Base-by-base conservation (phyloP, 441 rosid species). In the Erysimum cheiri region DNA sequence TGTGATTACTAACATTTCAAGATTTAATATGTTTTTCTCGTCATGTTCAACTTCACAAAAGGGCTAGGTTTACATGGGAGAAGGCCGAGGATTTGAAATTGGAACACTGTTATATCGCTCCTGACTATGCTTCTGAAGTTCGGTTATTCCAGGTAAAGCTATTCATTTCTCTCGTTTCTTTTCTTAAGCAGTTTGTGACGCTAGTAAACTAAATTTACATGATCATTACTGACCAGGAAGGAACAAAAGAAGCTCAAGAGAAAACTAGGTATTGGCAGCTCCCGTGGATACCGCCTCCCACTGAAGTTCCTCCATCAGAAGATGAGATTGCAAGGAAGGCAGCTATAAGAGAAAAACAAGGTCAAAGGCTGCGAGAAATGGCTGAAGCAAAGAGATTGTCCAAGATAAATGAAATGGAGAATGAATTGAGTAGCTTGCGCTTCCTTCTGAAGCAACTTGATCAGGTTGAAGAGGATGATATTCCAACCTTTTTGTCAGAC, bases 311-410 rank as follows among this genome's bases (percentile, higher is more conserved):
- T 68, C 98, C 98, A 76, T 91, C 98, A 35, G 93, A 86, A 82
- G 98, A 91, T 87, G 97, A 93, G 85, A 67, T 93, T 61, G 98
- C 98, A 6, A 84, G 97, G 77, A 93, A 87, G 77, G 98, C 98
- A 57, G 97, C 97, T 64, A 83, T 86, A 73, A 87, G 79, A 74
- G 98, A 91, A 78, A 91, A 89, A 63, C 97, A 89, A 72, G 93
- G 97, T 60, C 98, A 93, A 84, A 82, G 98, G 62, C 78, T 93
- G 78, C 86, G 98, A 78, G 98, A 91, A 67, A 93, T 93, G 98
- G 98, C 97, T 41, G 97, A 89, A 82, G 91, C 96, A 37, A 93
- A 89, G 89, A 84, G 91, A 82, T 87, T 80, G 36, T 85, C 95
- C 48, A 89, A 76, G 84, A 91, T 93, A 69, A 88, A 88, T 72